Conservation (phyloP, 2,329 filamentous ascomycete species). For the Paracorniculantispora psalliotae region DNA sequence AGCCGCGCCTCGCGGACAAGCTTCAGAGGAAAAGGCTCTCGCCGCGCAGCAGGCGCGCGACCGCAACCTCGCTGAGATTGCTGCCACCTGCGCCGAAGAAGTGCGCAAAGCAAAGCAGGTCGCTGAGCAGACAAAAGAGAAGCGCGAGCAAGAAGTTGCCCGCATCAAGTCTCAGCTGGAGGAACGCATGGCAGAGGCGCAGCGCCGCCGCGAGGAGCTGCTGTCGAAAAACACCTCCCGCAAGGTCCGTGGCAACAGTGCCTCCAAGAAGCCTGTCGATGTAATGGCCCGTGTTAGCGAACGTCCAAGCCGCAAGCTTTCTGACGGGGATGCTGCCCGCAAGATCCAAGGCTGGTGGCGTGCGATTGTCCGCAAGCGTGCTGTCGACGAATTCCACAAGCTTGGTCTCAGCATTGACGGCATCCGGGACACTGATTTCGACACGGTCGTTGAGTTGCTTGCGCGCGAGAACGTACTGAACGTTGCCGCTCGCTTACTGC, state of each 20-base stretch:
- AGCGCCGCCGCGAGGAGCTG: constrained; percentile 63
- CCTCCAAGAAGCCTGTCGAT: constrained; percentile 45
- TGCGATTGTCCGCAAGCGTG: constrained; percentile 49
- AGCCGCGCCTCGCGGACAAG: constrained; percentile 58
- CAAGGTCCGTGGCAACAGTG: constrained; percentile 50
- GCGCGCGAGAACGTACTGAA: constrained; percentile 61
- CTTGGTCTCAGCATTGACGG: constrained; percentile 66
- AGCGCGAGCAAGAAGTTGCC: constrained; percentile 67
- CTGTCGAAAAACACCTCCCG: constrained; percentile 49
- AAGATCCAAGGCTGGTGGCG: constrained; percentile 70
- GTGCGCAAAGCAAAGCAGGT: constrained; percentile 77
- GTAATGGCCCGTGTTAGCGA: constrained; percentile 47
- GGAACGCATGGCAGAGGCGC: constrained; percentile 72
- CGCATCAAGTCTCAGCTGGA: constrained; percentile 71
- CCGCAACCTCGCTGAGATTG: constrained; percentile 76
- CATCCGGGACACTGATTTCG: constrained; percentile 66
- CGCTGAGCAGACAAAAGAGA: constrained; percentile 77
- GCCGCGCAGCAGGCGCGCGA: constrained; percentile 75
- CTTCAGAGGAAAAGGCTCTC: constrained; percentile 70
- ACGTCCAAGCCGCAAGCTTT: constrained; percentile 40
- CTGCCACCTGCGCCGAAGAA: constrained; percentile 75
- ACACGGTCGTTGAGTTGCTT: constrained; percentile 65
- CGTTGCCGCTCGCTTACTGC: constrained; percentile 61
- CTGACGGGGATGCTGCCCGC: constrained; percentile 56
- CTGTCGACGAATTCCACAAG: constrained; percentile 60